Evolutionary conservation across 2,329 filamentous ascomycete genomes (phyloP).

Genomic region (Pseudogymnoascus sp.): DNA sequence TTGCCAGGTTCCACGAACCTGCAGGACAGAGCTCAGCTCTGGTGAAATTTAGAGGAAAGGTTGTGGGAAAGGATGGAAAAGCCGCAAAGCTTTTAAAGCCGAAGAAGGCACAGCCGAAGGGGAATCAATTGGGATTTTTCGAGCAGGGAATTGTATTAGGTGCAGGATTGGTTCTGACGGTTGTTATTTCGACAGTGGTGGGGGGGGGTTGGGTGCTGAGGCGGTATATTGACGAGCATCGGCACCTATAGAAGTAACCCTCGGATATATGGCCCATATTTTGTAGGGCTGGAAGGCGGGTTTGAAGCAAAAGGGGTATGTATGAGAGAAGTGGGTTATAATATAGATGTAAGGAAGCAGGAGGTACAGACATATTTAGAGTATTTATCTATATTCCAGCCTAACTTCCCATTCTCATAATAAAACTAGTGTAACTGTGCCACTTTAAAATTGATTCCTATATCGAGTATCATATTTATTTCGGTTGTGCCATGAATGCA

Average conservation of each 20-base stretch:
- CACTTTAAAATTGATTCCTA: too few relatives aligned
- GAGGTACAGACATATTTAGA: neutral
- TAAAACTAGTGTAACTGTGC: neutral
- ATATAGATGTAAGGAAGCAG: neutral
- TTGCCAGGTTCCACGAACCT: neutral
- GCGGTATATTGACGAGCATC: too few relatives aligned
- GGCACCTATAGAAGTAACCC: neutral
- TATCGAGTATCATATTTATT: too few relatives aligned
- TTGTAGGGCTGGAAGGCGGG: neutral
- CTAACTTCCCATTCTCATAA: neutral
- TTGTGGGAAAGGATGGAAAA: neutral
- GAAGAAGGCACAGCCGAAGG: constrained; percentile 21
- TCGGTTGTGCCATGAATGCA: too few relatives aligned
- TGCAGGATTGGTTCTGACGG: neutral
- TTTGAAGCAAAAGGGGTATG: neutral
- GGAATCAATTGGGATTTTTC: constrained; percentile 37
- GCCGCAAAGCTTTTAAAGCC: neutral
- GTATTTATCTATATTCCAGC: neutral
- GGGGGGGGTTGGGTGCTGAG: neutral
- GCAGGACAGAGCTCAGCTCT: neutral
- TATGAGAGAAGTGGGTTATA: neutral
- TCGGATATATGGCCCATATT: neutral
- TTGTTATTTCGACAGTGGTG: neutral
- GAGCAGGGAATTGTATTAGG: constrained; percentile 30
- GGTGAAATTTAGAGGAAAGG: neutral